Conservation (phyloP, 345 rosid species). For the Tarenaya hassleriana region DNA sequence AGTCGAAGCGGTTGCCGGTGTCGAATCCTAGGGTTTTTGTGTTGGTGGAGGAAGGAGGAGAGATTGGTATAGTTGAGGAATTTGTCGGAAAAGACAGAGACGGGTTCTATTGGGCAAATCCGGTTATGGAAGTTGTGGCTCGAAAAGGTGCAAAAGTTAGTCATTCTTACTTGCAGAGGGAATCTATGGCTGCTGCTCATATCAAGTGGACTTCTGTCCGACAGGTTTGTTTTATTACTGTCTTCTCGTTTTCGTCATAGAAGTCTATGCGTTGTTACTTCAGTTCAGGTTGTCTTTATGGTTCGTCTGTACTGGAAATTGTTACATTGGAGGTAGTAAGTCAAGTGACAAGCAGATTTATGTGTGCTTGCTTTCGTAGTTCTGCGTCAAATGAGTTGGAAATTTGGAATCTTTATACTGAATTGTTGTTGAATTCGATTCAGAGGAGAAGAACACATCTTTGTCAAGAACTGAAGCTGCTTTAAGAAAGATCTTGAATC, state of each 20-base stretch:
- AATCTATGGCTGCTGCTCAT: conserved; percentile 69
- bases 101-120: conserved; percentile 51
- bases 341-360: no score
- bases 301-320: no score
- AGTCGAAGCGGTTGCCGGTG: conserved; percentile 39
- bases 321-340: no score
- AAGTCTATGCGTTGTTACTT: not conserved
- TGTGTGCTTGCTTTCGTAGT: not conserved
- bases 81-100: conserved; percentile 35
- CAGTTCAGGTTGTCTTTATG: no score
- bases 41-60: conserved; percentile 54
- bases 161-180: conserved; percentile 83
- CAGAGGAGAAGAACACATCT: no score
- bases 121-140: conserved; percentile 46
- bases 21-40: conserved; percentile 69
- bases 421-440: not conserved
- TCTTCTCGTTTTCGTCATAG: no score
- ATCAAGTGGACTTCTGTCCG: conserved; percentile 81
- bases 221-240: conserved; percentile 40
- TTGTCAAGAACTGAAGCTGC: no score
- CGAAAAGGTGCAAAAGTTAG: conserved; percentile 49
- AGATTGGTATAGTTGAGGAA: conserved; percentile 58
- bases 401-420: not conserved
- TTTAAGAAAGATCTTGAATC: no score
- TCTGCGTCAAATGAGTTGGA: not conserved